These are phyloP conservation scores for Malassezia yamatoensis DNA, from an alignment of 1,284 basidiomycete genomes.

Conservation along the genomic window DNA sequence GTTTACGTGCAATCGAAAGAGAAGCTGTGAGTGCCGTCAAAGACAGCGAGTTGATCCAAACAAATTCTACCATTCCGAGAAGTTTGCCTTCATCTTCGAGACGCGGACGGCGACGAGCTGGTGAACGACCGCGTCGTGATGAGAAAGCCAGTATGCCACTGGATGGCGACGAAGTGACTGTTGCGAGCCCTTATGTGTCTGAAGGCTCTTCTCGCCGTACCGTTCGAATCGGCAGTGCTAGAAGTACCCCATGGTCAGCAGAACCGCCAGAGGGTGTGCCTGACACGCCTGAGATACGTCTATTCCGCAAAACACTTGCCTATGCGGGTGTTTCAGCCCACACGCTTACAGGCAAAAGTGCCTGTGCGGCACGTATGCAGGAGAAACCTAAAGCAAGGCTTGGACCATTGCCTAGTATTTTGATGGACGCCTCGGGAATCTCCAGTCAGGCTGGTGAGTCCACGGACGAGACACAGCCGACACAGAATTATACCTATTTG, in stretches of 20 bases:
- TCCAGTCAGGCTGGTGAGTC: not conserved
- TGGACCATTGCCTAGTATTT: conserved; percentile 4
- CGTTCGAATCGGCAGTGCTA: conserved; percentile 14
- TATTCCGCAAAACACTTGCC: conserved; percentile 14
- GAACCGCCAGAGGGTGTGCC: conserved; percentile 3
- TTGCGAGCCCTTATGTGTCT: not conserved
- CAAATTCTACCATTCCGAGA: not conserved
- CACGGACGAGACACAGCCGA: not conserved
- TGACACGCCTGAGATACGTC: not conserved
- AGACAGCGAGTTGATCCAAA: conserved; percentile 20
- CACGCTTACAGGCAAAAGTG: conserved; percentile 15
- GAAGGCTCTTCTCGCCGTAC: conserved; percentile 3
- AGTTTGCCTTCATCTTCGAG: not conserved
- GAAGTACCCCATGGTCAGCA: conserved; percentile 12
- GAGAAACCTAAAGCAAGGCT: conserved; percentile 18
- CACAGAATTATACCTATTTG: conserved; percentile 16
- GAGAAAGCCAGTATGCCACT: not conserved
- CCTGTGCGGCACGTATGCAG: conserved; percentile 8
- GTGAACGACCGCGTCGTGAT: not conserved
- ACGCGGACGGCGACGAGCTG: not conserved
- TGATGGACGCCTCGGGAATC: not conserved
- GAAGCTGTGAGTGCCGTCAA: conserved; percentile 31
- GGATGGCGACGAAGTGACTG: not conserved
- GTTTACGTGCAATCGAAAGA: conserved; percentile 29
- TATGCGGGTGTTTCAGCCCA: conserved; percentile 14